Conservation (phyloP, 768 basidiomycete genomes). For the Podaxis carcinomalis region DNA sequence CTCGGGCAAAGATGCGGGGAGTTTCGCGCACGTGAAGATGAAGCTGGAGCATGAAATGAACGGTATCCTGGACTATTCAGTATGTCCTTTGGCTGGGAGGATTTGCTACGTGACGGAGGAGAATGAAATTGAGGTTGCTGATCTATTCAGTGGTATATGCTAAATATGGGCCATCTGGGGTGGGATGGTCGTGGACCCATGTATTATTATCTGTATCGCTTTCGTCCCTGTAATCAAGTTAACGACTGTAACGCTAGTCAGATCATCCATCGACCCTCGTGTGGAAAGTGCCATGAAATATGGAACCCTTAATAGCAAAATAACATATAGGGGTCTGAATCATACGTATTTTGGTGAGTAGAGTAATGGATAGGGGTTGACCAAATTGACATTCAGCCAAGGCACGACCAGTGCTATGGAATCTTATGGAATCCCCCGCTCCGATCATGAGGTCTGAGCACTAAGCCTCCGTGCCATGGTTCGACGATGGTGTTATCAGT, state of each 20-base stretch:
- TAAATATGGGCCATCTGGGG: neutral
- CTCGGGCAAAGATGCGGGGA: neutral
- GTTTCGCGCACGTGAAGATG: neutral
- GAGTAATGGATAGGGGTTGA: neutral
- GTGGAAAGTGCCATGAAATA: too few species aligned
- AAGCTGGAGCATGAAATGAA: neutral
- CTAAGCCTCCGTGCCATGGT: neutral
- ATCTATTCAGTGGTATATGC: neutral
- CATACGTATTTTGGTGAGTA: neutral
- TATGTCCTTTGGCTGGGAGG: conserved; percentile 4
- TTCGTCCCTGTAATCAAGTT: neutral
- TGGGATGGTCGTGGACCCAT: neutral
- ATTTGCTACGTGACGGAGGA: neutral
- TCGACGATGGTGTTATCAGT: neutral
- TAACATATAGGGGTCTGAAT: neutral
- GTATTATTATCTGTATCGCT: neutral
- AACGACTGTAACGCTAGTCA: neutral
- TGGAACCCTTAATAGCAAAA: too few species aligned
- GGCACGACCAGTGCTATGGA: too few species aligned
- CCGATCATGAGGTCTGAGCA: too few species aligned
- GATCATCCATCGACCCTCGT: neutral
- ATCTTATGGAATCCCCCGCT: too few species aligned
- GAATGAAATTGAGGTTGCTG: neutral
- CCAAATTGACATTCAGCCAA: too few species aligned
- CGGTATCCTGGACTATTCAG: neutral